A percentile compares a stretch with the other conserved stretches of the same genome.
Evolutionary conservation across 2,329 filamentous ascomycete genomes (phyloP).

Genomic region (Xylaria sp.): DNA sequence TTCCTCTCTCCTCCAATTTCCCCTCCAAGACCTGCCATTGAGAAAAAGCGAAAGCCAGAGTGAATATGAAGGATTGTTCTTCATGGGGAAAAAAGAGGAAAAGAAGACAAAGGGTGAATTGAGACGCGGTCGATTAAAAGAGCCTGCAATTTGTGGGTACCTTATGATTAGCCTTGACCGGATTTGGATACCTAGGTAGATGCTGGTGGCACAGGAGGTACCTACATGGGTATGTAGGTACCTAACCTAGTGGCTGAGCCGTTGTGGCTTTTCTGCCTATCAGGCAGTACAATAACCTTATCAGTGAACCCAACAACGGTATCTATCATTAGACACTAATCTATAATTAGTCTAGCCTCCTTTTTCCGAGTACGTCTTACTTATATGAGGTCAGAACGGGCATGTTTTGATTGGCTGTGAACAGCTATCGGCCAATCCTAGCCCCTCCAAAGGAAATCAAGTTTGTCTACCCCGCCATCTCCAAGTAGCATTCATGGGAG

Average conservation of each 20-base stretch:
- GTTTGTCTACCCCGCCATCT: conserved; percentile 32
- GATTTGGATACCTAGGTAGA: background rate
- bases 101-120: conserved; percentile 32
- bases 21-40: conserved; percentile 72
- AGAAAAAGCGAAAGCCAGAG: conserved; percentile 66
- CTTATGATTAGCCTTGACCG: background rate
- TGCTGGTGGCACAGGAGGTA: no score
- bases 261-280: background rate
- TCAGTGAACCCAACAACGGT: no score
- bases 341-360: background rate
- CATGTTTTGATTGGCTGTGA: background rate
- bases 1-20: conserved; percentile 74
- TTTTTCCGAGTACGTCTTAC: background rate
- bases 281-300: no score
- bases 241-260: background rate
- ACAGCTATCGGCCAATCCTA: conserved; percentile 17
- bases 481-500: background rate
- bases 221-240: background rate
- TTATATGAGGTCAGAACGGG: conserved; percentile 4
- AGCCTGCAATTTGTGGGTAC: conserved; percentile 7
- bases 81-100: conserved; percentile 48
- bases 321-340: background rate
- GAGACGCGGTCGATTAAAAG: conserved; percentile 2
- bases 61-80: conserved; percentile 70
- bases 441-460: conserved; percentile 24